Base-by-base conservation (phyloP, 2,329 filamentous ascomycete species). In the Verticillium klebahnii region DNA sequence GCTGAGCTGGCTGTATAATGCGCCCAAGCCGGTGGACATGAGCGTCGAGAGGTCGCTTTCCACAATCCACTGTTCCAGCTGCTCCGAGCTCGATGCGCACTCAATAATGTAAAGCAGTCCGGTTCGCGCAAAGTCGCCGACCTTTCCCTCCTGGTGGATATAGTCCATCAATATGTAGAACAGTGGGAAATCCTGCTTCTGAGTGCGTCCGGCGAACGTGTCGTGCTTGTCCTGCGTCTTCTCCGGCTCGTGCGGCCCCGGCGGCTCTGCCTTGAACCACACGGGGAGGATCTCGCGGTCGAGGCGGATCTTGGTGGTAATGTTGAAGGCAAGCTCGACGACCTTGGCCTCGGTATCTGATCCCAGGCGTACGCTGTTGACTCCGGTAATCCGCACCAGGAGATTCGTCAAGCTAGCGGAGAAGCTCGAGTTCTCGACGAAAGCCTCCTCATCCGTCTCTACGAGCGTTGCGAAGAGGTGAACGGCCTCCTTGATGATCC, bases 121-220 rank as follows among this genome's bases (percentile, higher is more conserved):
- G 0, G 95, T 99, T 62, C 95, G 84, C 2, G 95, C 94, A 80
- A 99, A 99, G 75, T 99, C 95, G 14, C 95, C 95, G 19, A 96
- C 90, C 61, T 94, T 89, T 52, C 95, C 95, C 72, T 97, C 94
- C 67, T 96, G 90, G 71, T 99, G 94, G 60, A 99, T 96, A 72
- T 97, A 96, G 73, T 99, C 93, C 72, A 99, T 91, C 67, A 99
- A 81, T 50, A 98, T 85, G 73, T 98, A 98, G 77, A 97, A 98
- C 1, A 99, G 78, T 0, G 95, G 95, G 67, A 99, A 99, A 71
- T 98, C 94, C 67, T 93, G 91, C 73, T 93, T 90, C 71, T 96
- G 90, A 6, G 91, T 95, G 58, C 89, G 86, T 3, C 93, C 93
- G 1, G 91, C 90, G 73, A 97, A 96, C 66, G 86, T 87, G 59